These are phyloP conservation scores for Lepidium sativum DNA, from an alignment of 345 rosid species.

Conservation along the genomic window DNA sequence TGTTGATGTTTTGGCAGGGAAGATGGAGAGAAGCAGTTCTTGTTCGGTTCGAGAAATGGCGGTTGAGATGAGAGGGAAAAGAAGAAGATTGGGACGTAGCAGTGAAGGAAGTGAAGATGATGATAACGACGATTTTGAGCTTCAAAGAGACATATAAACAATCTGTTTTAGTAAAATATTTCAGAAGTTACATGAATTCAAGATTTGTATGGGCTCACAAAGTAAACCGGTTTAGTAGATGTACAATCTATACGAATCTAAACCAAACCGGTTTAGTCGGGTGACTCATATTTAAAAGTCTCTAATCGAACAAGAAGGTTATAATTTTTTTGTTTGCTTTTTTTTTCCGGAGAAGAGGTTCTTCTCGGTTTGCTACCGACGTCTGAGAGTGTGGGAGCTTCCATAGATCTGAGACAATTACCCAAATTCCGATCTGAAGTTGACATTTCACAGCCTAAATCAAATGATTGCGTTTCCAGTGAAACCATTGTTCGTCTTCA, in stretches of 20 bases:
- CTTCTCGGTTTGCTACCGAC: conserved; percentile 14
- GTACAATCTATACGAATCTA: neutral
- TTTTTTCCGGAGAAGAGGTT: neutral
- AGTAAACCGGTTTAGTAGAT: neutral
- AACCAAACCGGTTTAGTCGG: neutral
- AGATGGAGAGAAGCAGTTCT: conserved; percentile 67
- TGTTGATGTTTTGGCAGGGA: conserved; percentile 54
- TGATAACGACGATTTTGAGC: conserved; percentile 19
- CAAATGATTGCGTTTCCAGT: conserved; percentile 49
- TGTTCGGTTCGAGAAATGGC: conserved; percentile 61
- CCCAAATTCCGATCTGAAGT: conserved; percentile 3
- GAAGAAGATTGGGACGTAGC: conserved; percentile 18
- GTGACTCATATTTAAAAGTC: neutral
- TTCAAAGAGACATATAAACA: conserved; percentile 5
- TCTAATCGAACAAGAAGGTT: neutral
- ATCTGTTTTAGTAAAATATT: neutral
- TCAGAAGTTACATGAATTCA: too few relatives aligned
- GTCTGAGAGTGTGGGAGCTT: neutral
- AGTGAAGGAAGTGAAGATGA: conserved; percentile 28
- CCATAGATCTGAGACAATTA: conserved; percentile 6
- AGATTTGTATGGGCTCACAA: neutral
- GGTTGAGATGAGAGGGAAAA: conserved; percentile 54
- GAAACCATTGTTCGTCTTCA: conserved; percentile 54
- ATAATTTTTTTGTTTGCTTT: neutral
- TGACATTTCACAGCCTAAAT: neutral